A percentile compares a stretch with the other conserved stretches of the same genome.
phyloP scores from a whole-genome alignment of 345 rosid genomes.

The Mangifera indica region DNA sequence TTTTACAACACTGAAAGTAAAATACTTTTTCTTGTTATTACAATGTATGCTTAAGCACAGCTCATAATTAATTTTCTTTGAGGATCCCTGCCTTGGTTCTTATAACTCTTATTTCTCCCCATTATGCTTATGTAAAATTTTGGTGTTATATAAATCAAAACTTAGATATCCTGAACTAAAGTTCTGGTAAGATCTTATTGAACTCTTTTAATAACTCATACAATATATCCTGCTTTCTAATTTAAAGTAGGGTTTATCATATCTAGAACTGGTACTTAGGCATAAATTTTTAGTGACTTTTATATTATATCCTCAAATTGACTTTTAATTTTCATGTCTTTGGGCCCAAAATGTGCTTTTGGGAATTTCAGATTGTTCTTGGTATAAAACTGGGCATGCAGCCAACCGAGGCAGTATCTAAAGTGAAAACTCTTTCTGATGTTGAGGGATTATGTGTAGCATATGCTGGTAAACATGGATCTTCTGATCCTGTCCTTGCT shows the following conservation, averaged over 20 bases:
- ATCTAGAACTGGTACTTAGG: background rate
- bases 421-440: constrained; percentile 87
- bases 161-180: background rate
- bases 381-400: constrained; percentile 88
- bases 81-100: background rate
- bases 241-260: background rate
- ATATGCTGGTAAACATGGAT: constrained; percentile 52
- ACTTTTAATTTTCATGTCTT: constrained; percentile 6
- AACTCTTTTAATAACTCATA: no score
- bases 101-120: background rate
- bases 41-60: background rate
- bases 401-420: constrained; percentile 61
- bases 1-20: background rate
- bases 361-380: constrained; percentile 65
- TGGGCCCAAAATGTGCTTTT: constrained; percentile 14
- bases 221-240: no score
- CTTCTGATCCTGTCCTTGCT: constrained; percentile 78
- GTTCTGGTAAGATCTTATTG: background rate
- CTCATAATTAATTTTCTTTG: background rate
- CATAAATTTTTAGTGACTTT: background rate
- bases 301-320: background rate
- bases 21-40: background rate
- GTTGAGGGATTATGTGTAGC: constrained; percentile 84
- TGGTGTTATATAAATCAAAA: background rate
- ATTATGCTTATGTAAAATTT: background rate